Base-by-base conservation (phyloP, 1,284 basidiomycete species). In the Moesziomyces sp. region DNA sequence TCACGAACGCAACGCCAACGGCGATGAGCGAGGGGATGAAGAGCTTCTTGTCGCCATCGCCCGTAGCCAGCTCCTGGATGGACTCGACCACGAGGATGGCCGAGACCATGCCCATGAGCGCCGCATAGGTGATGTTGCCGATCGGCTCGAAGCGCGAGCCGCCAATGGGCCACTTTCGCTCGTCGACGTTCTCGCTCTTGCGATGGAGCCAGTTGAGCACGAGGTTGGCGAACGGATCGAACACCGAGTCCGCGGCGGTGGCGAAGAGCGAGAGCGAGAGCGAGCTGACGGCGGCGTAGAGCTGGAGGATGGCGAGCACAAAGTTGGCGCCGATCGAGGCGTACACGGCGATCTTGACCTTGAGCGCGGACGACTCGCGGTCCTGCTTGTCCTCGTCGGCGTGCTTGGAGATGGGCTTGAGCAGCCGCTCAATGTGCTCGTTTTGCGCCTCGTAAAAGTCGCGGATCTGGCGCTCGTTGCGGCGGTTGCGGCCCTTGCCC, bases 361-460 rank as follows among this genome's bases (percentile, higher is more conserved):
- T 76, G 60, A 80, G 62, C 38, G 90, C 89, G 40, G 88, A 86
- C 26, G 87, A 86, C 46, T 91, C 88, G 79, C 91, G 89, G 28
- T 89, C 88, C 21, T 87, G 86, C 72, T 87, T 87, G 26, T 91
- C 91, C 65, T 93, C 91, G 65, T 88, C 87, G 0, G 91, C 92
- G 80, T 95, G 92, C 45, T 90, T 89, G 52, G 92, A 91, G 89
- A 96, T 92, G 1, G 93, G 89, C 85, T 97, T 97, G 57, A 98
- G 88, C 61, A 97, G 86, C 21, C 89, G 88, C 38, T 86, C 84
- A 72, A 98, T 97, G 72, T 96, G 91, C 88, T 89, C 86, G 86
- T 98, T 98, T 85, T 98, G 95, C 51, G 86, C 89, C 52, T 88
- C 85, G 76, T 97, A 93, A 83, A 92, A 96, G 30, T 86, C 86